Evolutionary conservation across 179 eudicot species (phyloP).

Genomic region (Carnegiea gigantea): DNA sequence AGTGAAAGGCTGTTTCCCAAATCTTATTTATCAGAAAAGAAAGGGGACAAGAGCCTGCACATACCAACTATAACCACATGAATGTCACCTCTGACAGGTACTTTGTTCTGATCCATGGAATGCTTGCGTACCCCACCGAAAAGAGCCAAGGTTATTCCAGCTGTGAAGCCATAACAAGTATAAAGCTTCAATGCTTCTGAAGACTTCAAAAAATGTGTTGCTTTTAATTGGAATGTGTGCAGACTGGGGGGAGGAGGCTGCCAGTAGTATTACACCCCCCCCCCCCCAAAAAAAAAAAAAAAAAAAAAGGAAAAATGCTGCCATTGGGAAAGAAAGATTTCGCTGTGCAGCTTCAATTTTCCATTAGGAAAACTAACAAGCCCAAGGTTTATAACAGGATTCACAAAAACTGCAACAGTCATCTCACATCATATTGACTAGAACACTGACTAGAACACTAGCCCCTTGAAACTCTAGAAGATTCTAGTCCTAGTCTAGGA

Average conservation of each 20-base stretch:
- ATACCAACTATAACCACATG: conserved; percentile 91
- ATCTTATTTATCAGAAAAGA: neutral
- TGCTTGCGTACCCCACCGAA: conserved; percentile 95
- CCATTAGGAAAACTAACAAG: neutral
- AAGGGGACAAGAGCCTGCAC: conserved; percentile 18
- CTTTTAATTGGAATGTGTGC: neutral
- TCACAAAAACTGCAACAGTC: neutral
- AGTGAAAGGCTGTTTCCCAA: conserved; percentile 6
- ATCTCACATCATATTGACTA: neutral
- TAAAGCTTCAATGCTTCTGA: conserved; percentile 4
- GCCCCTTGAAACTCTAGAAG: neutral
- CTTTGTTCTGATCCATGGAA: conserved; percentile 91
- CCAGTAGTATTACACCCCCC: neutral
- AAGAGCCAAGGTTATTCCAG: conserved; percentile 82
- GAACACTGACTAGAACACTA: neutral
- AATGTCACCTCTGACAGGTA: conserved; percentile 96
- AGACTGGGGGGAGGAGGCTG: neutral
- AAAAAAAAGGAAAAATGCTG: too few species aligned
- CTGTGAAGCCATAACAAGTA: conserved; percentile 39
- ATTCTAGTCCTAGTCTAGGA: neutral
- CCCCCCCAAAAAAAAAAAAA: too few species aligned
- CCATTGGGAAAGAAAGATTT: neutral
- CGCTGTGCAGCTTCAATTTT: neutral
- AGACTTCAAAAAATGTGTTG: neutral
- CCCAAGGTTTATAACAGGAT: neutral